Percentiles rank a stretch among this genome's conserved stretches.
phyloP scores from a whole-genome alignment of 129 eudicot genomes.

The Tagetes patula region DNA sequence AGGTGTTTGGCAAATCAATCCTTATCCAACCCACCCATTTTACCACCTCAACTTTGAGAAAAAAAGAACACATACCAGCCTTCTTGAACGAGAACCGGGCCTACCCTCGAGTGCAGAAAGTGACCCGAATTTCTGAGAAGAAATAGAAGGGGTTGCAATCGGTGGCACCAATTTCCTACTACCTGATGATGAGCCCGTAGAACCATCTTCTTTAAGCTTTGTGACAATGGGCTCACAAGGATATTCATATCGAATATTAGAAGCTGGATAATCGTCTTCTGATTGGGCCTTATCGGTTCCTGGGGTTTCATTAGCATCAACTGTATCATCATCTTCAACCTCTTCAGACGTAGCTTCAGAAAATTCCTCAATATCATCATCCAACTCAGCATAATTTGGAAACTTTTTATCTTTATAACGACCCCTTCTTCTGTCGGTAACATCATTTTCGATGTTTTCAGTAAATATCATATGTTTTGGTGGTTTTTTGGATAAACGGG shows the following conservation, averaged over 20 bases:
- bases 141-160: slow-evolving; percentile 65
- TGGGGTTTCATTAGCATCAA: slow-evolving; percentile 45
- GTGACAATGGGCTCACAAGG: slow-evolving; percentile 39
- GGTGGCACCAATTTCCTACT: slow-evolving; percentile 44
- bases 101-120: slow-evolving; percentile 87
- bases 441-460: slow-evolving; percentile 40
- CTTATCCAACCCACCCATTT: slow-evolving; percentile 2
- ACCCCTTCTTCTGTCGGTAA: slow-evolving; percentile 63
- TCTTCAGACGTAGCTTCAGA: slow-evolving; percentile 79
- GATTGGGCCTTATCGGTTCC: slow-evolving; percentile 43
- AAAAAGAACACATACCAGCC: slow-evolving; percentile 50
- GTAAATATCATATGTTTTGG: slow-evolving; percentile 39
- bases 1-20: neutral
- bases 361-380: slow-evolving; percentile 71
- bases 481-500: slow-evolving; percentile 63
- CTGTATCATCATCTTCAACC: slow-evolving; percentile 73
- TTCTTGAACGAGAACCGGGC: slow-evolving; percentile 73
- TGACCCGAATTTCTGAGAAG: slow-evolving; percentile 88
- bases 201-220: slow-evolving; percentile 59
- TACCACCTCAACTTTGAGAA: slow-evolving; percentile 16
- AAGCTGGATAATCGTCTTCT: slow-evolving; percentile 57
- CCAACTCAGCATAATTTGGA: slow-evolving; percentile 81
- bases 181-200: slow-evolving; percentile 82
- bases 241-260: slow-evolving; percentile 49
- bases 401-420: slow-evolving; percentile 63